Base-by-base conservation (phyloP, 2,329 filamentous ascomycete genomes). In the Fusarium chlamydosporum region DNA sequence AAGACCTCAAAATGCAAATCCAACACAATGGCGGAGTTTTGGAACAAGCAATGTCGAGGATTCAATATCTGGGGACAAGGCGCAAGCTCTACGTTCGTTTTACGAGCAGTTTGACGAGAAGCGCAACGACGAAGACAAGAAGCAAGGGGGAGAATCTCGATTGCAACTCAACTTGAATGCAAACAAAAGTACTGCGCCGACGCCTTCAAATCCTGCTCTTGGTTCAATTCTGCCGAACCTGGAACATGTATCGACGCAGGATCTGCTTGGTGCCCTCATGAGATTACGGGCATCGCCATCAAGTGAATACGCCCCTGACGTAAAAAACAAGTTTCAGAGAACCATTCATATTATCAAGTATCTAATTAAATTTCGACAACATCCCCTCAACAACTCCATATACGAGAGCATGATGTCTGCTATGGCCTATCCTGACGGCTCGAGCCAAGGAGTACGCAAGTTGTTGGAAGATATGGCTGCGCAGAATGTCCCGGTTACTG, bases 361-460 rank as follows among this genome's bases (percentile, higher is more conserved):
- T 61, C 80, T 94, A 31, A 77, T 94, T 13, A 79, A 78, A 41
- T 79, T 83, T n/a, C 82, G 88, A 16, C 77, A 81, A 3, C 85
- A 90, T 72, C 75, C 78, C 51, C 87, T 88, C 4, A 88, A 86
- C 71, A 73, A 83, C 4, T 80, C 85, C 54, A 80, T 93, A 51
- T 97, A 96, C 78, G 89, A 92, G 71, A 89, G 90, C 15, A 80
- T 97, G 52, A 89, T 97, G 72, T 84, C 89, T 61, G 88, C 90
- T 46, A 94, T 96, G 79, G 83, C 87, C 31, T 86, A 89, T 74
- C 82, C 85, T 1, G 76, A 85, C 53, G 94, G 94, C 10, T 93
- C 91, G 7, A 89, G 89, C 4, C 83, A 83, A 29, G 86, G 87
- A 46, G 86, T 95, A 15, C 79, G 75, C 34, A 81, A 80, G 20